phyloP scores from a whole-genome alignment of 1,284 basidiomycete genomes.

The Sutorius eximius region DNA sequence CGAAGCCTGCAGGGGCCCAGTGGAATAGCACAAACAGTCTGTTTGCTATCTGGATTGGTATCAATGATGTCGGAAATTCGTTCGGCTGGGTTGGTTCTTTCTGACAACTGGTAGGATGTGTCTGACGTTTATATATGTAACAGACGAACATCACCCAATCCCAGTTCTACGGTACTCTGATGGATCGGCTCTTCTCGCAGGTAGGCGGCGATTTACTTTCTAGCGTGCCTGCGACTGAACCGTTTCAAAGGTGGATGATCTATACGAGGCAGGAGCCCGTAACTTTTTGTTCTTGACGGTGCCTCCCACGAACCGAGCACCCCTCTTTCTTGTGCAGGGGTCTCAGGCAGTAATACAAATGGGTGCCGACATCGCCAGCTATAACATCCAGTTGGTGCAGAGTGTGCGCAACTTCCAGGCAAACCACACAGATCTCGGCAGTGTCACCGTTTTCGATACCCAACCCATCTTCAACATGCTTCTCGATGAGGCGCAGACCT shows the following conservation, averaged over 20 bases:
- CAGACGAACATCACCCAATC: constrained; percentile 57
- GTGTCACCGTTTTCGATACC: constrained; percentile 53
- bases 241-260: constrained; percentile 46
- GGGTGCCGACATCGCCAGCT: constrained; percentile 45
- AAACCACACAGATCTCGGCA: constrained; percentile 44
- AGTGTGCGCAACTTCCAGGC: constrained; percentile 43
- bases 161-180: constrained; percentile 51
- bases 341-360: constrained; percentile 38
- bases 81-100: constrained; percentile 46
- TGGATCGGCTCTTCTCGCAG: constrained; percentile 58
- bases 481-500: constrained; percentile 48
- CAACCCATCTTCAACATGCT: constrained; percentile 58
- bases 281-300: constrained; percentile 69
- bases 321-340: constrained; percentile 54
- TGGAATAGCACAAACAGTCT: constrained; percentile 58
- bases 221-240: not conserved
- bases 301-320: constrained; percentile 60
- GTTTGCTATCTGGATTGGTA: constrained; percentile 67
- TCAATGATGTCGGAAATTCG: constrained; percentile 61
- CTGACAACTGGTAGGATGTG: not conserved
- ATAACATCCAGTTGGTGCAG: constrained; percentile 48
- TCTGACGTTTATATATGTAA: not conserved
- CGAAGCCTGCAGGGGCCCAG: constrained; percentile 49
- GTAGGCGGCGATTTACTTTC: constrained; percentile 29
- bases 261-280: constrained; percentile 56